These are phyloP conservation scores for Kodamaea arcana DNA, from an alignment of 1,139 yeast species.

Conservation along the genomic window DNA sequence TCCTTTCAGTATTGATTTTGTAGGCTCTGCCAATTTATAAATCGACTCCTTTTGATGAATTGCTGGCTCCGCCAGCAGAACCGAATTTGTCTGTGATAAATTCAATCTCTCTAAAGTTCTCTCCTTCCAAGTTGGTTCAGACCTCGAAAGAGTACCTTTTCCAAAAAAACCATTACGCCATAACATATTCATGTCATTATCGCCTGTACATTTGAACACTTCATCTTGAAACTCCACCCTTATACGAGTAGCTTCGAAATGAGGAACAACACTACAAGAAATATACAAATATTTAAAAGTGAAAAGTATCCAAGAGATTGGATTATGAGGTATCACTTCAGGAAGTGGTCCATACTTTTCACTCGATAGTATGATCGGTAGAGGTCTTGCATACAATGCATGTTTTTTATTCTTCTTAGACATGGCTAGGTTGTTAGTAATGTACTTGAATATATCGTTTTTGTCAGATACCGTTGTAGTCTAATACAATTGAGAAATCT, in stretches of 20 bases:
- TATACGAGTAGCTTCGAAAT: constrained; percentile 16
- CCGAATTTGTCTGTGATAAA: no score
- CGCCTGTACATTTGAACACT: constrained; percentile 43
- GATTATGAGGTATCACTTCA: constrained; percentile 49
- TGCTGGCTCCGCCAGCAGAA: no score
- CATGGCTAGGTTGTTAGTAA: constrained; percentile 17
- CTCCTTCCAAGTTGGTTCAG: constrained; percentile 85
- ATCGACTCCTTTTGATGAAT: no score
- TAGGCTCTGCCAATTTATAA: no score
- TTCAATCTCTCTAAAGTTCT: constrained; percentile 54
- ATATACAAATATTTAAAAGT: constrained; percentile 27
- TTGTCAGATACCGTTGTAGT: constrained; percentile 99
- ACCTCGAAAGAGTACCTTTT: constrained; percentile 81
- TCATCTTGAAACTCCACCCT: constrained; percentile 27
- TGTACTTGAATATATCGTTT: background rate
- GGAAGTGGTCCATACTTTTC: constrained; percentile 41
- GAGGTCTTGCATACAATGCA: constrained; percentile 34
- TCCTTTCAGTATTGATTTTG: constrained; percentile 8
- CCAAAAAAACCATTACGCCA: constrained; percentile 95
- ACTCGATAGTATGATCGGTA: constrained; percentile 46
- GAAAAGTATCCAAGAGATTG: constrained; percentile 55
- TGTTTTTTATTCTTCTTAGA: constrained; percentile 22
- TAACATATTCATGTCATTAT: constrained; percentile 48
- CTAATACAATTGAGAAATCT: constrained; percentile 66
- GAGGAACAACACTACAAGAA: constrained; percentile 20